Evolutionary conservation across 2,329 filamentous ascomycete genomes (phyloP), one percentile per base, ranked within the genome.

Genomic region (Knufia petricola): DNA sequence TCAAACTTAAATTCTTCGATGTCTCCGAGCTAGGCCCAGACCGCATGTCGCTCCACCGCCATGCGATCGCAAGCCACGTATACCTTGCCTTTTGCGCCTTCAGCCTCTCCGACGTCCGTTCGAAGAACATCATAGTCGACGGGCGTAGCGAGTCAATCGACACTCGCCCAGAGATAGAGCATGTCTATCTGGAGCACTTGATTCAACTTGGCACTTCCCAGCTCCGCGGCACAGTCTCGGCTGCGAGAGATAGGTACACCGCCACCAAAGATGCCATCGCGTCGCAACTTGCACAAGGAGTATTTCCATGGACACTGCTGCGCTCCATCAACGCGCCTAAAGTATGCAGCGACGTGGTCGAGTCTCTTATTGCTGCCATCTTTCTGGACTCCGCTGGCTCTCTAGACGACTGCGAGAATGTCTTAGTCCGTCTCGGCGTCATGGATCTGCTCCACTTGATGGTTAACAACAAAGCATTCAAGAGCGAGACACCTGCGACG

Each of bases 341-440:
- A 61, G 85, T 86, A 64, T 83, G 84, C 64, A 90, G 84, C 0
- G 89, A 95, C 63, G 67, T 95, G 6, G 72, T 95, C 8, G 90
- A 96, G 67, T 78, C 79, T 26, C 63, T 94, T 0, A 65, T 96
- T 0, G 90, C 86, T 0, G 89, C 88, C 0, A 74, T 95, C 0
- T 95, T 85, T 71, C 70, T 95, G 17, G 92, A 96, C 63, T 85
- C 74, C 0, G 56, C 74, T 0, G 84, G 84, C 0, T 73, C 76
- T 1, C 61, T 87, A 12, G 68, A 68, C 0, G 63, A 62, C 0
- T 94, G 87, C 58, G 69, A 74, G 43, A 59, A 46, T 0, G 72
- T 95, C 31, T 62, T 87, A 0, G 72, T 77, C 38, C 67, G 69
- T 0, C 67, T 87, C 2, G 87, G 87, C 0, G 70, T 95, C 3